These are phyloP conservation scores for Alternaria sp. DNA, from an alignment of 2,329 filamentous ascomycete genomes.

Conservation along the genomic window DNA sequence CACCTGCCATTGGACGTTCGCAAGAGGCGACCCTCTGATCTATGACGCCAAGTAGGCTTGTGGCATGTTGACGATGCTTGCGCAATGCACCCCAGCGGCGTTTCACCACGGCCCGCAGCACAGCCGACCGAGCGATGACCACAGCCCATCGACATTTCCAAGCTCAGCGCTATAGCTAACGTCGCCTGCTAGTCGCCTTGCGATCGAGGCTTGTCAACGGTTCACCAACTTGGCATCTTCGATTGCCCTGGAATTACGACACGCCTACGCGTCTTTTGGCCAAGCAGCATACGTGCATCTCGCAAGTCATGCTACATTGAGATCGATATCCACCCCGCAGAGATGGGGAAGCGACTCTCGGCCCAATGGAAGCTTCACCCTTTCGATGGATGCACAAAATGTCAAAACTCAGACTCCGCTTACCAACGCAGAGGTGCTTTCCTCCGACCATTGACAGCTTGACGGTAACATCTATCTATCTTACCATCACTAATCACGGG, in stretches of 20 bases:
- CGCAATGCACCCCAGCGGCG: conserved; percentile 6
- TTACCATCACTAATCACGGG: not conserved
- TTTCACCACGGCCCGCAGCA: conserved; percentile 14
- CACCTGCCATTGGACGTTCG: not conserved
- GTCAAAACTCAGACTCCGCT: not conserved
- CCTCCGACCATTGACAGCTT: not conserved
- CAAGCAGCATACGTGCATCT: not conserved
- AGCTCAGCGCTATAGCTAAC: not conserved
- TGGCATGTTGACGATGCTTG: not conserved
- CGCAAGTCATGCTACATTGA: not conserved
- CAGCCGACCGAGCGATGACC: conserved; percentile 4
- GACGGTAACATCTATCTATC: not conserved
- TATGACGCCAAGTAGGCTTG: not conserved
- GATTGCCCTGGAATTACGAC: not conserved
- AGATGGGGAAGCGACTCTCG: not conserved
- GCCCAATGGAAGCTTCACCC: not conserved
- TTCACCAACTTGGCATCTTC: not conserved
- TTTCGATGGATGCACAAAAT: not conserved
- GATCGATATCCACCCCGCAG: not conserved
- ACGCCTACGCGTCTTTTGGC: not conserved
- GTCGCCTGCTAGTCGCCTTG: not conserved
- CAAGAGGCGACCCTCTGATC: not conserved
- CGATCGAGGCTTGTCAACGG: not conserved
- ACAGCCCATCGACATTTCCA: not conserved
- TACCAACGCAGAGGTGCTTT: not conserved